Conservation (phyloP, 345 rosid genomes). For the Hibiscus trionum region DNA sequence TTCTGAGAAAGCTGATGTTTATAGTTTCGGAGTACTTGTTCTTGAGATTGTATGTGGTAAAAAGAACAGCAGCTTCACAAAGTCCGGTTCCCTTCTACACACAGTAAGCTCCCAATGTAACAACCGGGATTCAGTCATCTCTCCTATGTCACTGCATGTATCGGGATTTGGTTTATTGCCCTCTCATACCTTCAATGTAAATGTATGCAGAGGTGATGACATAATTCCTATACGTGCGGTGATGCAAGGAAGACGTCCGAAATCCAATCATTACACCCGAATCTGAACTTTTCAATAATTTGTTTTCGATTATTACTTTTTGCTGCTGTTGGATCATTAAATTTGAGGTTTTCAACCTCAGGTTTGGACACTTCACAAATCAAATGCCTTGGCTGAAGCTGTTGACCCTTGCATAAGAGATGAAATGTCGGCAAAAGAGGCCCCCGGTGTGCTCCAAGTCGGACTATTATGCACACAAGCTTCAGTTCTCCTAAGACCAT, state of each 20-base stretch:
- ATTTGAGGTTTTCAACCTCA: constrained; percentile 12
- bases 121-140: background rate
- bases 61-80: constrained; percentile 27
- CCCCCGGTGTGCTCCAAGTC: constrained; percentile 30
- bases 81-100: constrained; percentile 33
- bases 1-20: constrained; percentile 49
- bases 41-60: constrained; percentile 41
- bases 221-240: no score
- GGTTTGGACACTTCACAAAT: constrained; percentile 43
- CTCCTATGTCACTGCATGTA: background rate
- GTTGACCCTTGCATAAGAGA: constrained; percentile 23
- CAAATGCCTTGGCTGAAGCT: constrained; percentile 29
- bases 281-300: background rate
- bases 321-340: background rate
- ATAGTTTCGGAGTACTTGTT: constrained; percentile 43
- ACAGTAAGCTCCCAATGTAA: constrained; percentile 23
- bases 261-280: background rate
- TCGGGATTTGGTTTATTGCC: background rate
- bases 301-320: background rate
- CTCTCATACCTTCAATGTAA: no score
- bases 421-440: constrained; percentile 28
- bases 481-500: constrained; percentile 34
- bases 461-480: constrained; percentile 51
- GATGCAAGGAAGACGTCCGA: no score
- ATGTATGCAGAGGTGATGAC: no score